A percentile compares a stretch with the other conserved stretches of the same genome.
Conservation (phyloP, 768 basidiomycete genomes). For the Sporobolomyces roseus region DNA sequence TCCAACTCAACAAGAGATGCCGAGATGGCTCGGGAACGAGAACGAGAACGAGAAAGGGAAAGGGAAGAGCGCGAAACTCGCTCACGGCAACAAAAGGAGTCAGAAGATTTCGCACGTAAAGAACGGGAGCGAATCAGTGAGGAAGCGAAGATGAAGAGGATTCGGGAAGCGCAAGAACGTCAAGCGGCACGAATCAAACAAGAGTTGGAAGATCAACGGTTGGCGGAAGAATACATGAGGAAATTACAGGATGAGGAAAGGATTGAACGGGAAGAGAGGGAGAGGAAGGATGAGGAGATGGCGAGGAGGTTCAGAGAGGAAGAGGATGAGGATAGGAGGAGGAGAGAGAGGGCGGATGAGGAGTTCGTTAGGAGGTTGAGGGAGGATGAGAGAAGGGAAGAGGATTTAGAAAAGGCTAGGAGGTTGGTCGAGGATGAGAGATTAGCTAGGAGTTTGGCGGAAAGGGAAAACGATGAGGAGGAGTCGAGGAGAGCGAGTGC, state of each 20-base stretch:
- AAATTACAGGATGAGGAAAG: constrained; percentile 8
- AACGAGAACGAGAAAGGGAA: neutral
- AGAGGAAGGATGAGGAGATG: neutral
- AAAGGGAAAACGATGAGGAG: constrained; percentile 15
- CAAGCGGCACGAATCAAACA: neutral
- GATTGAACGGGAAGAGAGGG: constrained; percentile 4
- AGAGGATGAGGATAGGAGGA: constrained; percentile 23
- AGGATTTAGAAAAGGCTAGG: constrained; percentile 5
- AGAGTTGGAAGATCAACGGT: constrained; percentile 24
- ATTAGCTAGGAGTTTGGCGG: constrained; percentile 23
- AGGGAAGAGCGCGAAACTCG: neutral
- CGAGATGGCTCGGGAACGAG: neutral
- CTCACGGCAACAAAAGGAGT: neutral
- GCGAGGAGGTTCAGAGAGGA: neutral
- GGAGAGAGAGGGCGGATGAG: constrained; percentile 25
- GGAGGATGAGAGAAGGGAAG: constrained; percentile 8
- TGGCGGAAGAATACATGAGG: constrained; percentile 19
- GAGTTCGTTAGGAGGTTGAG: constrained; percentile 5
- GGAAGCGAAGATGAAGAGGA: neutral
- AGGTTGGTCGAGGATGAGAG: constrained; percentile 20
- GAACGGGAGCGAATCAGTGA: constrained; percentile 7
- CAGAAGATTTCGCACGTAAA: neutral
- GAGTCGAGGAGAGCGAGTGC: neutral
- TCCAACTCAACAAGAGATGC: neutral
- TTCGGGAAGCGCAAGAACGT: constrained; percentile 3